Evolutionary conservation across 192 early-diverging fungal species (phyloP).

Genomic region (Martensiomyces pterosporus): DNA sequence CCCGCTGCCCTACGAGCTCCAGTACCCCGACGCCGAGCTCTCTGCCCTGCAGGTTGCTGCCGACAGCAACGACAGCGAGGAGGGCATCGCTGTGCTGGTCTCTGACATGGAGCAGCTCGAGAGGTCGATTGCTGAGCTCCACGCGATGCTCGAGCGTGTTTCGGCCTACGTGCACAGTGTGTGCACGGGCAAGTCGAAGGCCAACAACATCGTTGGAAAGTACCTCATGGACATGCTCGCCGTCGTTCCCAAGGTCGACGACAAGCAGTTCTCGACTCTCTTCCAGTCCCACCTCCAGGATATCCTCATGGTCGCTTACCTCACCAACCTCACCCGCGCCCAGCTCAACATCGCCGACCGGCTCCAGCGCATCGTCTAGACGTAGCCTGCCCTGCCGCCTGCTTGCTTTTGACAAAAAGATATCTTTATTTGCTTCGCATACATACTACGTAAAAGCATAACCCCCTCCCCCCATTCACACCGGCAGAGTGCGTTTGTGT

Average conservation of each 20-base stretch:
- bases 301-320: slow-evolving; percentile 92
- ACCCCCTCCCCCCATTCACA: too few species aligned
- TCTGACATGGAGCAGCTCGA: slow-evolving; percentile 93
- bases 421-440: neutral
- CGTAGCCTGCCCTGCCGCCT: neutral
- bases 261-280: slow-evolving; percentile 81
- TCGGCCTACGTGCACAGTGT: slow-evolving; percentile 64
- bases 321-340: slow-evolving; percentile 91
- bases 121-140: slow-evolving; percentile 67
- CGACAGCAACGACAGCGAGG: slow-evolving; percentile 39
- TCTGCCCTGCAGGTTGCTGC: slow-evolving; percentile 56
- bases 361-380: slow-evolving; percentile 72
- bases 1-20: slow-evolving; percentile 81
- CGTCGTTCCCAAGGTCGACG: slow-evolving; percentile 81
- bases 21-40: slow-evolving; percentile 88
- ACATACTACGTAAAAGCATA: too few species aligned
- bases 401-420: slow-evolving; percentile 3
- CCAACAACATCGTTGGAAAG: slow-evolving; percentile 80
- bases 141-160: slow-evolving; percentile 81
- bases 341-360: slow-evolving; percentile 92
- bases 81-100: slow-evolving; percentile 56
- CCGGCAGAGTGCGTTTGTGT: too few species aligned
- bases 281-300: slow-evolving; percentile 95
- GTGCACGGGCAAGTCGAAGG: slow-evolving; percentile 40
- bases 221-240: slow-evolving; percentile 92